Evolutionary conservation across 2,329 filamentous ascomycete species (phyloP), one percentile per base, ranked within the genome.

Genomic region (Canariomyces notabilis): DNA sequence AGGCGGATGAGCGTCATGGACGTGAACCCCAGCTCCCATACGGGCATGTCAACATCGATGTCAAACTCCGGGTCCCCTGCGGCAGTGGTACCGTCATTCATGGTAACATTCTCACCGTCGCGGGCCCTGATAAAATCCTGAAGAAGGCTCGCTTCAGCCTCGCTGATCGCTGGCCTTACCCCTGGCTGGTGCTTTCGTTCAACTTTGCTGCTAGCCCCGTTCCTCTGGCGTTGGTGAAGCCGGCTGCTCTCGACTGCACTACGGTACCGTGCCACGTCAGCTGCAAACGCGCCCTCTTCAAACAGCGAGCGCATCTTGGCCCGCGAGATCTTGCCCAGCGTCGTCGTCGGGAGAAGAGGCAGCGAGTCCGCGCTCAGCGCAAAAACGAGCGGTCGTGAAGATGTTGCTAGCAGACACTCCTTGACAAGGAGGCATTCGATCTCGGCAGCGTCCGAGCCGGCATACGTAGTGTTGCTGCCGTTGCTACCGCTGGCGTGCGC

Each of bases 1-100:
- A 73, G 51, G n/a, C 54, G 56, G 41, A 73, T 66, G 5, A 73
- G 52, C 23, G 69, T 62, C 43, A 73, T 63, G 2, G 71, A 70
- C 2, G 60, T 65, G 22, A 64, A 54, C 2, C 68, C 67, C 11
- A 67, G 41, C 4, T 64, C 57, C 58, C 9, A 29, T 11, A 29
- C 14, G 26, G 26, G 14, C 26, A 12, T 29, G 26, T 9, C 4
- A 3, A 29, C 26, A 9, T 12, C 26, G 26, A 29, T 40, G 11
- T n/a, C 50, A 54, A 11, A 61, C 42, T 31, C 22, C 14, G 32
- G 29, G 29, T 12, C n/a, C n/a, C n/a, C n/a, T n/a, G n/a, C n/a
- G n/a, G n/a, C n/a, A n/a, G n/a, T n/a, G n/a, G n/a, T n/a, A n/a
- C n/a, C n/a, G n/a, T n/a, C n/a, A n/a, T n/a, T n/a, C n/a, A n/a